phyloP scores from a whole-genome alignment of 1,284 basidiomycete species.

The Ustilago nuda region DNA sequence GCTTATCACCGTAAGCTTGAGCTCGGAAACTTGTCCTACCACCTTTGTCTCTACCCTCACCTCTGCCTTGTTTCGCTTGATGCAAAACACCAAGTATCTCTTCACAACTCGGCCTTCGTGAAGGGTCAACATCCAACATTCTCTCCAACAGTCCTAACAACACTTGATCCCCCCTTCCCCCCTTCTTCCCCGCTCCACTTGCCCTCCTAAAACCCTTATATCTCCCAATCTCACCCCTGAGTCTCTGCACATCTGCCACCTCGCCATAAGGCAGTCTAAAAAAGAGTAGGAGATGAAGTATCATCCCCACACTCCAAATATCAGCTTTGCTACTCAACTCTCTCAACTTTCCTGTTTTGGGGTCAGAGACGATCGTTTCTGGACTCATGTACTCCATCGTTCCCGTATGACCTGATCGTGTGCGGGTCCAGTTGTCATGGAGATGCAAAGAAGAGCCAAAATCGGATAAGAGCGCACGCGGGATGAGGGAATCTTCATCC shows the following conservation, averaged over 20 bases:
- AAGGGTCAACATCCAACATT: slow-evolving; percentile 76
- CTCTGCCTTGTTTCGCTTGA: not conserved
- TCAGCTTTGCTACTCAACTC: slow-evolving; percentile 83
- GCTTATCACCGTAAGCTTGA: not conserved
- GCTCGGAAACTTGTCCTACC: not conserved
- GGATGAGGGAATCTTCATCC: slow-evolving; percentile 85
- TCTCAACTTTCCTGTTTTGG: slow-evolving; percentile 74
- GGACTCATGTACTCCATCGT: slow-evolving; percentile 82
- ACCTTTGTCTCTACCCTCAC: not conserved
- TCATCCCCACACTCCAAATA: slow-evolving; percentile 79
- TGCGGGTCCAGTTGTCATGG: slow-evolving; percentile 57
- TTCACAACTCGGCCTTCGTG: slow-evolving; percentile 78
- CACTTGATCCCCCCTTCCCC: slow-evolving; percentile 77
- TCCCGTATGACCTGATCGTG: slow-evolving; percentile 84
- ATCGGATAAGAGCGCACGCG: slow-evolving; percentile 85
- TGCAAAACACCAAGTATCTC: slow-evolving; percentile 72
- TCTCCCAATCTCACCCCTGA: slow-evolving; percentile 79
- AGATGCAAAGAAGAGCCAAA: slow-evolving; percentile 81
- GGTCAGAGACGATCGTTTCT: slow-evolving; percentile 76
- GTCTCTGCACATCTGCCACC: slow-evolving; percentile 74
- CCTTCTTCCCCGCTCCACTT: slow-evolving; percentile 55
- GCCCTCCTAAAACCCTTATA: slow-evolving; percentile 77
- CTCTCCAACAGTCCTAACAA: slow-evolving; percentile 80
- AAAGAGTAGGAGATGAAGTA: slow-evolving; percentile 89
- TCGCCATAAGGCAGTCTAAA: slow-evolving; percentile 74